Evolutionary conservation across 139 green algal genomes (phyloP).

Genomic region (Chlorokybus atmophyticus): DNA sequence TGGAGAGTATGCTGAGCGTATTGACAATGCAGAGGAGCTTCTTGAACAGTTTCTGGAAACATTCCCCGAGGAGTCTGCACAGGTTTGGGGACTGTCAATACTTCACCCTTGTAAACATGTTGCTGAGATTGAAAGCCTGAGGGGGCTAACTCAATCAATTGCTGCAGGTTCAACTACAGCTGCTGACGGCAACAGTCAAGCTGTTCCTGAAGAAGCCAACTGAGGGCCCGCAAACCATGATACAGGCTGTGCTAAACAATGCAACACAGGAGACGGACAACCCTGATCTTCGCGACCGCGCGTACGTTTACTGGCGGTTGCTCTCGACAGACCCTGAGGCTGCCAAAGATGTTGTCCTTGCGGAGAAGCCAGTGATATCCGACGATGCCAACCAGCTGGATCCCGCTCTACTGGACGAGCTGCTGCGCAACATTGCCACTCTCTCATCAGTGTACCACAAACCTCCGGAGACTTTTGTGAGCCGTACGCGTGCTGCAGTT

Average conservation of each 20-base stretch:
- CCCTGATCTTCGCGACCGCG: constrained; percentile 90
- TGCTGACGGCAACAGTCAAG: constrained; percentile 95
- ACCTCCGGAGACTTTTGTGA: constrained; percentile 48
- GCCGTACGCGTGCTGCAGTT: neutral
- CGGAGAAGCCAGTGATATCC: constrained; percentile 80
- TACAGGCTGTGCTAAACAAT: constrained; percentile 60
- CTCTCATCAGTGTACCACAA: constrained; percentile 91
- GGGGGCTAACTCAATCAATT: no score
- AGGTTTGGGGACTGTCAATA: no score
- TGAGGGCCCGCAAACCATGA: constrained; percentile 79
- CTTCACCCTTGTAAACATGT: no score
- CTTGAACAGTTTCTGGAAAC: constrained; percentile 90
- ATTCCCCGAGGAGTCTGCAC: constrained; percentile 77
- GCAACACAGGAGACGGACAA: constrained; percentile 93
- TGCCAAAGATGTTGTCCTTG: constrained; percentile 86
- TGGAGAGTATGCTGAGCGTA: constrained; percentile 96
- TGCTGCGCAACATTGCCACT: constrained; percentile 63
- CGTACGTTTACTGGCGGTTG: constrained; percentile 97
- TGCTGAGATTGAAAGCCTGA: no score
- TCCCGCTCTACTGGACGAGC: constrained; percentile 53
- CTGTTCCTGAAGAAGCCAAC: constrained; percentile 89
- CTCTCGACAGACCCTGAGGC: constrained; percentile 88
- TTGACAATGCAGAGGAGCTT: constrained; percentile 97
- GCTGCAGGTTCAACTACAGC: constrained; percentile 97
- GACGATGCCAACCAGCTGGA: constrained; percentile 59